Conservation (phyloP, 192 early-diverging fungal species). For the Paraglomus brasilianum region DNA sequence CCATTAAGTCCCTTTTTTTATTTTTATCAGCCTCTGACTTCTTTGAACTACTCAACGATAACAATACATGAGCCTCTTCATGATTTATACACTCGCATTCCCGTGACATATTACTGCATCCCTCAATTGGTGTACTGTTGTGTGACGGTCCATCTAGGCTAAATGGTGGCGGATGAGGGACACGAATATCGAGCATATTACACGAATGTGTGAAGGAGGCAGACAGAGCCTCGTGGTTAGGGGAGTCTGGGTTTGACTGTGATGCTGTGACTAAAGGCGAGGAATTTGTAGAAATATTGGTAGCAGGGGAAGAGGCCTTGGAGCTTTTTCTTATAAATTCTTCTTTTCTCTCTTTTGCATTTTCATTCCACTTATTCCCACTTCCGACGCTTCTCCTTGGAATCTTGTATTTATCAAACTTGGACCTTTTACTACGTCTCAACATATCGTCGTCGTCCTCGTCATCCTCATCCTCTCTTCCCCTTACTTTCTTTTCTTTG, state of each 20-base stretch:
- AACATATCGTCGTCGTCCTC: background rate
- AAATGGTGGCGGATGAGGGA: background rate
- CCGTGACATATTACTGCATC: background rate
- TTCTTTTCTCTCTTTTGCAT: background rate
- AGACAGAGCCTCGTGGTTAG: constrained; percentile 1
- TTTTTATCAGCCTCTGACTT: background rate
- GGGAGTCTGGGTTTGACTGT: background rate
- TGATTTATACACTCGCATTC: too few relatives aligned
- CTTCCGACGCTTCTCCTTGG: background rate
- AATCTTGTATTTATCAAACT: constrained; percentile 30
- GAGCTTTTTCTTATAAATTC: constrained; percentile 12
- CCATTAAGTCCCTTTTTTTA: background rate
- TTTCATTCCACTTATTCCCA: background rate
- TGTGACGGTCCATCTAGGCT: background rate
- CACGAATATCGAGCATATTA: background rate
- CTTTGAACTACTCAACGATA: background rate
- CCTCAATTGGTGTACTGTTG: background rate
- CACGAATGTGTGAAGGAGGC: background rate
- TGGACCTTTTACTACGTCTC: constrained; percentile 13
- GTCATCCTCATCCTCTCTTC: background rate
- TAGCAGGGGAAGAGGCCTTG: background rate
- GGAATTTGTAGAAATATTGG: background rate
- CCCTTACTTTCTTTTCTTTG: background rate
- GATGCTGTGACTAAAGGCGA: background rate
- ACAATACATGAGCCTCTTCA: too few relatives aligned